Evolutionary conservation across 257 asterid genomes (phyloP), one percentile per base, ranked within the genome.

Genomic region (Solanum clarkiae): DNA sequence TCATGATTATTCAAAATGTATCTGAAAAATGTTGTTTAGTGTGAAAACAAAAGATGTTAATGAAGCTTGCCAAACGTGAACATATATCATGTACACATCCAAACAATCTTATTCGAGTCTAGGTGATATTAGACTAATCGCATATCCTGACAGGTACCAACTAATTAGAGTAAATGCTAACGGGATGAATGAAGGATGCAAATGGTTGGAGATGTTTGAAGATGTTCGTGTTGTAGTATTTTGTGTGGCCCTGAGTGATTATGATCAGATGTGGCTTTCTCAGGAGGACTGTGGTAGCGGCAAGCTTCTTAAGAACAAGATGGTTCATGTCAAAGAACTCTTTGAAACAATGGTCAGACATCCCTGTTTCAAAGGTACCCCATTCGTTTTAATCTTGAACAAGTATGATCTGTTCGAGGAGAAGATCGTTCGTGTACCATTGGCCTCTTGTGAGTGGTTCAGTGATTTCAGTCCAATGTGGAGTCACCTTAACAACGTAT

Each of bases 341-440:
- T 86, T 88, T 10, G 88, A 87, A 79, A 69, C 54, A 42, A 53
- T 82, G 65, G 83, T 87, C 8, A 84, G 86, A 18, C 84, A 83
- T 71, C 92, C 91, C 7, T 59, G 80, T 80, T 87, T 90, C 62
- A 79, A 81, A 20, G 69, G 80, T 55, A 81, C 77, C 15, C 62
- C 81, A 36, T 68, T 87, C 44, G 90, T 83, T 65, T 71, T 89
- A 14, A 56, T 89, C 45, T 82, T 90, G 36, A 90, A 88, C 44
- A 85, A 88, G 71, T 90, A 84, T 47, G 90, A 88, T 81, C 63
- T 88, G 24, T 87, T 88, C 8, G 90, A 85, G 81, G 57, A 72
- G 36, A n/a, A 72, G 57, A 14, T 54, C 2, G 8, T 53, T 11
- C 45, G 32, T 16, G 72, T 40, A 18, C 80, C 70, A 7, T n/a